Evolutionary conservation across 176 grass and related monocot species (phyloP), one percentile per base, ranked within the genome.

Genomic region (Triticum turgidum): DNA sequence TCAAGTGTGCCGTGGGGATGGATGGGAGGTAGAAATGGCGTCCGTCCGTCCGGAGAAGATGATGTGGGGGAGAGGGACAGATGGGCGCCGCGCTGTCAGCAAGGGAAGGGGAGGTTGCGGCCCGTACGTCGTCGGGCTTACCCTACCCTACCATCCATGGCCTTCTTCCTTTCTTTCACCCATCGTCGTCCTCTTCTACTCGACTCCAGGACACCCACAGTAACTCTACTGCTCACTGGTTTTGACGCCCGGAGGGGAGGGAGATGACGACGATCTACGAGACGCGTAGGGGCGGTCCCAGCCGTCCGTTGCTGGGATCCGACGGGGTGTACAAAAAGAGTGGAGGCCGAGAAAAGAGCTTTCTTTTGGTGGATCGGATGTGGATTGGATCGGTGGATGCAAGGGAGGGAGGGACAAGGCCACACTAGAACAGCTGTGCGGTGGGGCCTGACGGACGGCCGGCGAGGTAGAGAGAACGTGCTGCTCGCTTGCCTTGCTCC

Each of bases 391-490:
- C 2, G 29, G 41, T 9, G 37, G 37, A 38, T 38, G 38, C 29
- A 7, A 42, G 41, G 45, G 44, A 45, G 42, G 44, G 85, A 58
- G 79, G 83, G 91, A 98, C 96, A 98, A 94, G 61, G 86, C 87
- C 92, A 91, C 88, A 87, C 83, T 89, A 85, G 85, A 82, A 86
- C 94, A 98, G 93, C 88, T 94, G 90, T 92, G 74, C 62, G 39
- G 61, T 88, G 96, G 88, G 78, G 80, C 96, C 41, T 42, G 2
- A 10, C 9, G 41, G 0, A 3, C 84, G 33, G 47, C 15, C 84
- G 54, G 49, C 15, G 29, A 27, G 52, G 79, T 82, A 85, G 92
- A 82, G 81, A 75, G 80, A 97, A 93, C 91, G 92, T 93, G 95
- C 78, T 84, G 82, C 42, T 44, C 10, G 42, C 42, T 38, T 38